phyloP scores from a whole-genome alignment of 176 grass and related monocot species.

The Elymus sibiricus region DNA sequence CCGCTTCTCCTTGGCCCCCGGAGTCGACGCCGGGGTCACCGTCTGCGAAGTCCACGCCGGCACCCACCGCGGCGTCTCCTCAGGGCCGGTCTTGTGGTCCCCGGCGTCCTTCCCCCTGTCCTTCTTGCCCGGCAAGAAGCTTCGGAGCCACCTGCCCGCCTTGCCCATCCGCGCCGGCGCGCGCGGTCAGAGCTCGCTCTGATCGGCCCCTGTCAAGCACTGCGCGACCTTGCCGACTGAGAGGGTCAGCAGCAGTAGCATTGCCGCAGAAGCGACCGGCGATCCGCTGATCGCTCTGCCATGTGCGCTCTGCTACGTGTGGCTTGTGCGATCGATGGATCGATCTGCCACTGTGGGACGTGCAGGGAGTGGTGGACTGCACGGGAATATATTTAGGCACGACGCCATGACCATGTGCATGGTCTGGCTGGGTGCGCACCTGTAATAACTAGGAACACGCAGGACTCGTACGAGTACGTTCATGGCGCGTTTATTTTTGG shows the following conservation, averaged over 20 bases:
- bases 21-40: constrained; percentile 33
- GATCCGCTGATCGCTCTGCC: constrained; percentile 9
- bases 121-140: constrained; percentile 59
- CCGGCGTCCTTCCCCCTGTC: constrained; percentile 22
- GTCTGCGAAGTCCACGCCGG: neutral
- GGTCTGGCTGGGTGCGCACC: neutral
- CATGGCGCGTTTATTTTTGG: constrained; percentile 18
- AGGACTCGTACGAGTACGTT: neutral
- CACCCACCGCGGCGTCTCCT: neutral
- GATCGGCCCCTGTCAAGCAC: neutral
- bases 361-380: neutral
- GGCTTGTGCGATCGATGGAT: constrained; percentile 23
- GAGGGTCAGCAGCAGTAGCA: neutral
- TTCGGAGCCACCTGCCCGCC: constrained; percentile 70
- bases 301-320: constrained; percentile 10
- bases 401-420: neutral
- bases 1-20: constrained; percentile 54
- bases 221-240: neutral
- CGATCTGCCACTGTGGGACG: neutral
- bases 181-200: neutral
- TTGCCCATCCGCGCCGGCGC: constrained; percentile 46
- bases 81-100: neutral
- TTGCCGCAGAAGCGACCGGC: neutral
- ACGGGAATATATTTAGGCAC: constrained; percentile 33
- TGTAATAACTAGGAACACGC: constrained; percentile 17